Base-by-base conservation (phyloP, 1,284 basidiomycete genomes). In the Malassezia dermatis region DNA sequence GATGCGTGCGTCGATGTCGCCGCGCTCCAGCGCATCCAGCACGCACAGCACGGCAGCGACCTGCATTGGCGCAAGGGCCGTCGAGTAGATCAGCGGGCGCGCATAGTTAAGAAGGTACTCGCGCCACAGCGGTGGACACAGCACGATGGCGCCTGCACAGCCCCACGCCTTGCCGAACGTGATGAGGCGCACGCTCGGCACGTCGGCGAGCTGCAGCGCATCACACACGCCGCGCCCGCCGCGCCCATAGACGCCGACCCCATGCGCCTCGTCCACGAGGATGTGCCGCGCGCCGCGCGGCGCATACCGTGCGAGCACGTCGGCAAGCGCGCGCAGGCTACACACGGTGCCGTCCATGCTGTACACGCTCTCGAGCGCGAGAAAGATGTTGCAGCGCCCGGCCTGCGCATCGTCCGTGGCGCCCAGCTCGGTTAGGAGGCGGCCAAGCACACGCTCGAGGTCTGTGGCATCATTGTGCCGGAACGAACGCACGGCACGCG, bases 331-430 rank as follows among this genome's bases (percentile, higher is more conserved):
- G 6, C 61, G 59, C 13, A 95, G 78, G 0, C 89, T 88, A 1
- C 86, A 82, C 56, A 91, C 80, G 44, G 89, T 91, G 15, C 91
- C 91, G 66, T 95, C 91, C 91, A 95, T 96, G 58, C 86, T 88
- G 71, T 96, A 95, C 52, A 95, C 76, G 40, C 83, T 84, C 78
- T 95, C 91, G 15, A 94, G 82, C 0, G 87, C 84, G n/a, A 95
- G 45, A 58, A 74, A 74, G 27, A 74, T 58, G 39, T 73, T 73
- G 37, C 37, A 21, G 7, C 37, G 37, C 37, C 37, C 37, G 37
- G 37, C 37, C 15, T 12, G 37, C 19, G 10, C 37, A 3, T 39
- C 37, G 17, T 39, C 12, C 39, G 32, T 10, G 17, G 15, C 37
- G 19, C 24, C 37, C 11, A 15, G 46, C 26, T 23, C 23, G 3